Evolutionary conservation across 208 protist genomes (phyloP).

Genomic region (Leishmania turanica): DNA sequence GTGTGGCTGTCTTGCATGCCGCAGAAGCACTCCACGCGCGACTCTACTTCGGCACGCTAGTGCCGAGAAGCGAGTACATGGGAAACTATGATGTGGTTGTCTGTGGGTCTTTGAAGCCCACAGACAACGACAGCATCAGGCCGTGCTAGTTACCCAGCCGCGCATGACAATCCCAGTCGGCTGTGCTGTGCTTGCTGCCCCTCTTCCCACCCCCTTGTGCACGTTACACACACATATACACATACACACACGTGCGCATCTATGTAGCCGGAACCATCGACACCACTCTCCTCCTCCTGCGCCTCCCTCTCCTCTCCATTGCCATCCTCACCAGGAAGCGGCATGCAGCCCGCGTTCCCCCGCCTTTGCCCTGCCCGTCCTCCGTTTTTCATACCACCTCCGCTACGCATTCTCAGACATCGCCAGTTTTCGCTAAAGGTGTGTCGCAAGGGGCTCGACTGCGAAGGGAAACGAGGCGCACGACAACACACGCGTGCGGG

Average conservation of each 20-base stretch:
- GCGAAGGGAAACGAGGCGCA: not conserved
- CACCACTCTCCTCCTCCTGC: not conserved
- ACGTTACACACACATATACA: not conserved
- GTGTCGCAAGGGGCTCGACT: not conserved
- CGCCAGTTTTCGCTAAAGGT: too few species aligned
- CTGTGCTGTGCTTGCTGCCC: not conserved
- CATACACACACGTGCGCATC: not conserved
- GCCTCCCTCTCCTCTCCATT: constrained; percentile 12
- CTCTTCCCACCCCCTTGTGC: not conserved
- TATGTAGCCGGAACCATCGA: too few species aligned
- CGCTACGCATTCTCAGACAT: not conserved
- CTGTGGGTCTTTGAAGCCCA: not conserved
- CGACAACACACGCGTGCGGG: not conserved
- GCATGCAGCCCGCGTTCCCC: too few species aligned
- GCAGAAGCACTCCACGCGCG: too few species aligned
- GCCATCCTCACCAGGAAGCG: not conserved
- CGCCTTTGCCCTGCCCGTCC: too few species aligned
- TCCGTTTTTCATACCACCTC: too few species aligned
- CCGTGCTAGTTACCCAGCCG: not conserved
- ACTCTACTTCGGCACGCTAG: not conserved
- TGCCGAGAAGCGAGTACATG: not conserved
- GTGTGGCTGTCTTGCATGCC: not conserved
- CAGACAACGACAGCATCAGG: not conserved
- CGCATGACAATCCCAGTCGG: not conserved
- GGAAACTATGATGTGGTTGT: too few species aligned